Evolutionary conservation across 2,329 filamentous ascomycete species (phyloP).

Genomic region (Ophiocordyceps camponoti-leonardi): DNA sequence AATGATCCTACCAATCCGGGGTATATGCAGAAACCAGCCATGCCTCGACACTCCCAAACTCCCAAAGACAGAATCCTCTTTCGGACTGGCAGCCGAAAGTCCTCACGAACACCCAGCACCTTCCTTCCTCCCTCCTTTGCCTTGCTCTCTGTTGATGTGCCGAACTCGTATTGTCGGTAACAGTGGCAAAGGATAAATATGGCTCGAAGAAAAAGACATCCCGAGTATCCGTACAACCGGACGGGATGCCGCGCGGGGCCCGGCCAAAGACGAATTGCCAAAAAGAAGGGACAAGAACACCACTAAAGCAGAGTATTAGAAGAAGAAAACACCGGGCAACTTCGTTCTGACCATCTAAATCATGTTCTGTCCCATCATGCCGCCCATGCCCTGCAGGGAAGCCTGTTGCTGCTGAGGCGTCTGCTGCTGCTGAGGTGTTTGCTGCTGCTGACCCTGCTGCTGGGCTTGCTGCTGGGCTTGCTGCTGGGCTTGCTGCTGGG

Average conservation of each 20-base stretch:
- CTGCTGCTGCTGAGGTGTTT: conserved; percentile 12
- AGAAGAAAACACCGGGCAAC: too few species aligned
- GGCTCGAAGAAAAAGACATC: too few species aligned
- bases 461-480: conserved; percentile 2
- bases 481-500: too few species aligned
- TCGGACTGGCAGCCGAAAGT: neutral
- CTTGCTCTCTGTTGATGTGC: too few species aligned
- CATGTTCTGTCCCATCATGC: conserved; percentile 34
- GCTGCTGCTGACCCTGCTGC: conserved; percentile 9
- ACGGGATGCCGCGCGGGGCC: neutral
- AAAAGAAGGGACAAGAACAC: neutral
- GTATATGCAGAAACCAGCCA: neutral
- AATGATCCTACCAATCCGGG: too few species aligned
- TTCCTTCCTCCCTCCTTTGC: too few species aligned
- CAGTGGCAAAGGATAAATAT: neutral
- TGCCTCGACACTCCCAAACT: neutral
- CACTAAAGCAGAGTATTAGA: neutral
- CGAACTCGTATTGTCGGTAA: too few species aligned
- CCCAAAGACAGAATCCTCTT: neutral
- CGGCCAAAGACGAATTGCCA: neutral
- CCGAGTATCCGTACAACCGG: neutral
- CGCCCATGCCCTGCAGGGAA: conserved; percentile 33
- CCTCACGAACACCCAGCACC: neutral
- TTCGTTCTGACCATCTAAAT: conserved; percentile 20
- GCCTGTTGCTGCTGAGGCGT: conserved; percentile 22